Evolutionary conservation across 2,329 filamentous ascomycete genomes (phyloP), one percentile per base, ranked within the genome.

Genomic region (Sphaerulina musiva): DNA sequence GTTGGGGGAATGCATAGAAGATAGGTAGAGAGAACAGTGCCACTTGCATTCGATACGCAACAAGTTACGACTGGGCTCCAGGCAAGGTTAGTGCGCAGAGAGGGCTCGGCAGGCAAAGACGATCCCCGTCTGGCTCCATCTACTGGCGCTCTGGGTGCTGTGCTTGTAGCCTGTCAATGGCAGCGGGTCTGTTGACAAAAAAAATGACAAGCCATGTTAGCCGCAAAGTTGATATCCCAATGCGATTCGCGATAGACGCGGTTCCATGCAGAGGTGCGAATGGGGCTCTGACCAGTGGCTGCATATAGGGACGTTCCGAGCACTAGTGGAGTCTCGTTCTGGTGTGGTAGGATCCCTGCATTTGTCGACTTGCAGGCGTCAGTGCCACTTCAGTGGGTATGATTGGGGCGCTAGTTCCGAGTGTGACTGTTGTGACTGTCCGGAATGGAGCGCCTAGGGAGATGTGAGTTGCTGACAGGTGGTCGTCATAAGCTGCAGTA

Each of bases 31-130:
- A 38, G 42, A 34, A 38, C 39, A 46, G 29, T 10, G 9, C 17
- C 34, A 38, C 46, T 32, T 53, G 43, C 40, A 46, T 54, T 43
- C 29, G 32, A 55, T 45, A 58, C 56, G 53, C 56, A 53, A 58
- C 53, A 46, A 51, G 53, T 49, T 53, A 58, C 53, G 53, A 58
- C 43, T 50, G 42, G 26, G 17, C 41, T 46, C 47, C 20, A 23
- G 14, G 43, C 42, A 31, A 31, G 55, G 51, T 53, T 58, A 44
- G 49, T 23, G 38, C 50, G 53, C 50, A 51, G 34, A 51, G 20
- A 48, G 26, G 44, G 44, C 53, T 20, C 42, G 51, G 26, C 38
- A 54, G 41, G 51, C 45, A 46, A 40, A 48, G 26, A 45, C 45
- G 46, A 40, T 39, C 34, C 46, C 36, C 51, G 44, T 50, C 31